Conservation (phyloP, 352 stramenopile species). For the Globisporangium rhizosaccharum region DNA sequence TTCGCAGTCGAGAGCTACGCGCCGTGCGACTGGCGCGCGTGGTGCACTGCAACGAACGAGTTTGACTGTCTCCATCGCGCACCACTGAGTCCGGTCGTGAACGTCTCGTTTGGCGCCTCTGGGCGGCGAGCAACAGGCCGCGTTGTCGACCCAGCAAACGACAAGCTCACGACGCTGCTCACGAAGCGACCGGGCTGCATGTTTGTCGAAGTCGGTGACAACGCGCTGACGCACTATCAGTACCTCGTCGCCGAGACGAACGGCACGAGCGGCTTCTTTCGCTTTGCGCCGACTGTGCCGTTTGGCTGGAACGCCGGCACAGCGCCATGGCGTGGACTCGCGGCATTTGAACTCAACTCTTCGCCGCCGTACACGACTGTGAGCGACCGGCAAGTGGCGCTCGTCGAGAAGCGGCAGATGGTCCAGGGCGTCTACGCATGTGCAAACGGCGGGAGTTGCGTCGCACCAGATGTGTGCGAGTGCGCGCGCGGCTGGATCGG, state of each 20-base stretch:
- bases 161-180: constrained; percentile 14
- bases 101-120: constrained; percentile 28
- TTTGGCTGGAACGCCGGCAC: constrained; percentile 80
- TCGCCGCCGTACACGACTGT: constrained; percentile 51
- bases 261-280: constrained; percentile 61
- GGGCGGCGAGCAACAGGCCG: constrained; percentile 21
- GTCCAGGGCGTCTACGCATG: constrained; percentile 94
- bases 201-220: constrained; percentile 83
- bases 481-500: constrained; percentile 91
- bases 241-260: constrained; percentile 81
- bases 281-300: constrained; percentile 73
- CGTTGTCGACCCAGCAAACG: constrained; percentile 16
- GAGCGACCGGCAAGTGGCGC: constrained; percentile 87
- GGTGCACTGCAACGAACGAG: constrained; percentile 89
- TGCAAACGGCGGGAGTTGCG: constrained; percentile 91
- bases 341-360: constrained; percentile 30
- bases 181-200: constrained; percentile 28
- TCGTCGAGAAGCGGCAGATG: constrained; percentile 80
- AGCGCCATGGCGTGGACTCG: constrained; percentile 65
- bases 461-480: constrained; percentile 87
- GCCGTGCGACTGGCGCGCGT: constrained; percentile 87
- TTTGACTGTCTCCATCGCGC: constrained; percentile 89
- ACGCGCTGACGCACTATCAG: constrained; percentile 80
- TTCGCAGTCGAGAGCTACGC: constrained; percentile 72
- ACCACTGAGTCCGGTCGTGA: constrained; percentile 30